Base-by-base conservation (phyloP, 352 stramenopile species). In the Phytopythium oedochilum region DNA sequence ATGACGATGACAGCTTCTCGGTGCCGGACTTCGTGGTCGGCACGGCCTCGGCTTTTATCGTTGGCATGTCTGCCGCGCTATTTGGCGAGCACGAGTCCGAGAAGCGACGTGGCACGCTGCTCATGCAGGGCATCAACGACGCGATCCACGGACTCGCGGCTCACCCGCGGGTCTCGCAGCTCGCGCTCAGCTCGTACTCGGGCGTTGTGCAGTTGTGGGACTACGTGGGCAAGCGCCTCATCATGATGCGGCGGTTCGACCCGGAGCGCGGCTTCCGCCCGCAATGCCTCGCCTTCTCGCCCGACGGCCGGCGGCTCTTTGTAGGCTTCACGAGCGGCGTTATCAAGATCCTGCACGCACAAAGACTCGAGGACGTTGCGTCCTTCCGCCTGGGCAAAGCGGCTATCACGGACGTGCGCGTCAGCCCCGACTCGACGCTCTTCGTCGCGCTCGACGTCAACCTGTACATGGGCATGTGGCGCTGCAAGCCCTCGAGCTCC, bases 161-260 rank as follows among this genome's bases (percentile, higher is more conserved):
- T 10, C 88, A 98, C 54, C 92, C 91, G 6, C 63, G 56, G 50
- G 68, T 85, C 42, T 25, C 78, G 5, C 73, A 94, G 31, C 63
- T 98, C 26, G 86, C 88, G 5, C 68, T 97, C 25, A 85, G 78
- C 40, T 92, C 80, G 23, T 77, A 89, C 40, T 92, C 79, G 5
- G 92, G 92, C 22, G 73, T 89, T 26, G 50, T 98, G 0, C 87
- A 97, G 60, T 61, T 97, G 9, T 98, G 92, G 93, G 88, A 98
- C 60, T 96, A 96, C 59, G 65, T 71, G 15, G 64, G 73, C 17
- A 93, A 96, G 57, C 68, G 83, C 1, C 66, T 97, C 17, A 66
- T 97, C 29, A 92, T 94, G 74, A 75, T 96, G 58, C 66, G 74
- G 48, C 82, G 83, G 55, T 92, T 91, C 57, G 73, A 89, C 23